Base-by-base conservation (phyloP, 305 asterid species). In the Fraxinus floribunda region DNA sequence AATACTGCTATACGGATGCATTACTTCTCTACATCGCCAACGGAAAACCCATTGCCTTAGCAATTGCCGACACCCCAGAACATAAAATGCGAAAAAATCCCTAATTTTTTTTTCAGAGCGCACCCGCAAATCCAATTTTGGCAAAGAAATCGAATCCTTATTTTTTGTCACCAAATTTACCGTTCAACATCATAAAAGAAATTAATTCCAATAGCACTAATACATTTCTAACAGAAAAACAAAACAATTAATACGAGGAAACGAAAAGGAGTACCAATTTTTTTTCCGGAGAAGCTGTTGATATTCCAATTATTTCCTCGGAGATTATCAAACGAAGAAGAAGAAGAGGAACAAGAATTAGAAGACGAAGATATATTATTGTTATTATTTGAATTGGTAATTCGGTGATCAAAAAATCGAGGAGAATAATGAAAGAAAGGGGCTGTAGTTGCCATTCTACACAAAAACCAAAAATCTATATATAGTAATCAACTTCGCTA, bases 281-380 rank as follows among this genome's bases (percentile, higher is more conserved):
- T 52, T 80, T 80, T 85, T 83, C 94, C 91, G 66, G 86, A 81
- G 84, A 83, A 75, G 22, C 87, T 11, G 0, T 84, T 78, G 91
- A 84, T 88, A 86, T 85, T 83, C 87, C 86, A 82, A 79, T 8
- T 75, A 52, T 79, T 87, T 44, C 84, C 86, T 7, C 76, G 84
- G 49, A 85, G 87, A 82, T 44, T 81, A 78, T 49, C 76, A 32
- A 71, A 30, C 39, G 86, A 73, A 15, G 79, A 29, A 29, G 90
- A 80, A 13, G 90, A 90, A 73, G 90, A 75, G 60, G 89, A 87
- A 84, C 89, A 84, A 24, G 87, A 77, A 81, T n/a, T 84, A 24
- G 90, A 84, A 4, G 88, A 84, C 80, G 90, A 75, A 82, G 87
- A 44, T 81, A 87, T 60, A 81, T 38, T 85, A 75, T 57, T 68